Percentiles rank a stretch among this genome's conserved stretches.
These are phyloP conservation scores for Cicer arietinum DNA, from an alignment of 306 rosid species.

Conservation along the genomic window DNA sequence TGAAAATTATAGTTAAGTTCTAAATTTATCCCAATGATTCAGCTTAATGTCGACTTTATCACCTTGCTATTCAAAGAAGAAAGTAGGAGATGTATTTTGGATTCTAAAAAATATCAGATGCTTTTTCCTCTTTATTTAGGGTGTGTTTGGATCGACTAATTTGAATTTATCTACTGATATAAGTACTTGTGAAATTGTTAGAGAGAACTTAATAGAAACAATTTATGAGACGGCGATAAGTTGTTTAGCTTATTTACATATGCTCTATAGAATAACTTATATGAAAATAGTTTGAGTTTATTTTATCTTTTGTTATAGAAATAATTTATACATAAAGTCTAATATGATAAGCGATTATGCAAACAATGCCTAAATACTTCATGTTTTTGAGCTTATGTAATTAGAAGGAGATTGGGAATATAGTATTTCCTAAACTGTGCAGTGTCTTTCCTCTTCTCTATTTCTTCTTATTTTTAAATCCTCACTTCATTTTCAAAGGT, in stretches of 20 bases:
- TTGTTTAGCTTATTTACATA: neutral
- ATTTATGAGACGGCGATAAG: neutral
- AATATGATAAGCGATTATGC: neutral
- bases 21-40: neutral
- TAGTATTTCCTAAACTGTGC: neutral
- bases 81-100: neutral
- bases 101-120: neutral
- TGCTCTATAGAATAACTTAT: neutral
- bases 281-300: neutral
- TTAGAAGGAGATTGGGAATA: neutral
- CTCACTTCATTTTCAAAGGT: slow-evolving; percentile 43
- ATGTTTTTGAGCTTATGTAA: neutral
- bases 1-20: slow-evolving; percentile 1
- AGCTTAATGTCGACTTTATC: neutral
- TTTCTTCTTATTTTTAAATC: slow-evolving; percentile 8
- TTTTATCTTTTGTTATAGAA: neutral
- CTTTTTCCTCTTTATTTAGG: neutral
- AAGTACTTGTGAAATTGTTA: neutral
- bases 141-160: neutral
- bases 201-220: too few species aligned
- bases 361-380: neutral
- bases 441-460: neutral
- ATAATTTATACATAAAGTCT: neutral
- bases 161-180: too few species aligned
- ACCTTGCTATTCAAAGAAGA: slow-evolving; percentile 4